phyloP scores from a whole-genome alignment of 768 basidiomycete species.

The Gautieria morchelliformis region DNA sequence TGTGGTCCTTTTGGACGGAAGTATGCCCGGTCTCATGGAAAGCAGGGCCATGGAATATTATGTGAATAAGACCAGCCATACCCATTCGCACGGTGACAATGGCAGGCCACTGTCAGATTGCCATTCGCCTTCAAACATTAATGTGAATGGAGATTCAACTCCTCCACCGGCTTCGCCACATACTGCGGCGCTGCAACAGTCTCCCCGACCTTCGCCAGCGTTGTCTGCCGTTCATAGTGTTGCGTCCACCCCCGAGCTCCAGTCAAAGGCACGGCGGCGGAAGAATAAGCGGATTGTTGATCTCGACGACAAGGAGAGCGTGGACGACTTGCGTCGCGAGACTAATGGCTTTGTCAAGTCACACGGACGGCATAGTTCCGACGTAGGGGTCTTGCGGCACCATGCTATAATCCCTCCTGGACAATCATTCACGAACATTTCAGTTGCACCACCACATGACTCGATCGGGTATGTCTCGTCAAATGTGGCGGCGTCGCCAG shows the following conservation, averaged over 20 bases:
- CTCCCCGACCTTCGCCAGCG: slow-evolving; percentile 15
- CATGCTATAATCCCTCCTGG: not conserved
- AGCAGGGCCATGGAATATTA: slow-evolving; percentile 39
- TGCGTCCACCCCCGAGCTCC: slow-evolving; percentile 30
- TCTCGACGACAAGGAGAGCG: slow-evolving; percentile 40
- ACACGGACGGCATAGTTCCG: slow-evolving; percentile 1
- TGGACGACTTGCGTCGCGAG: slow-evolving; percentile 2
- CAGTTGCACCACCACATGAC: not conserved
- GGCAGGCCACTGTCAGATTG: slow-evolving; percentile 38
- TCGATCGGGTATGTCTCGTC: not conserved
- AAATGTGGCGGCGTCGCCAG: not conserved
- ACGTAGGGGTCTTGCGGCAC: not conserved
- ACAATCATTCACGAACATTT: not conserved
- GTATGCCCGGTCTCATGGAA: slow-evolving; percentile 62
- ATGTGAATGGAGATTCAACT: slow-evolving; percentile 32
- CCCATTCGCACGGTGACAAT: slow-evolving; percentile 32
- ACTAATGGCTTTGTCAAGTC: not conserved
- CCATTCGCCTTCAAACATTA: slow-evolving; percentile 50
- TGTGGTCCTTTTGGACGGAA: slow-evolving; percentile 66
- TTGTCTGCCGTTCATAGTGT: slow-evolving; percentile 18
- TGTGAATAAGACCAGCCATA: slow-evolving; percentile 22
- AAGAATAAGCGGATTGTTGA: slow-evolving; percentile 73
- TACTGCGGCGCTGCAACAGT: slow-evolving; percentile 1
- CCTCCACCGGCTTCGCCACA: slow-evolving; percentile 11
- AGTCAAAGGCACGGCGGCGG: slow-evolving; percentile 48